A percentile compares a stretch with the other conserved stretches of the same genome.
Conservation (phyloP, 371 early-diverging fungal genomes). For the Mortierella sp. region DNA sequence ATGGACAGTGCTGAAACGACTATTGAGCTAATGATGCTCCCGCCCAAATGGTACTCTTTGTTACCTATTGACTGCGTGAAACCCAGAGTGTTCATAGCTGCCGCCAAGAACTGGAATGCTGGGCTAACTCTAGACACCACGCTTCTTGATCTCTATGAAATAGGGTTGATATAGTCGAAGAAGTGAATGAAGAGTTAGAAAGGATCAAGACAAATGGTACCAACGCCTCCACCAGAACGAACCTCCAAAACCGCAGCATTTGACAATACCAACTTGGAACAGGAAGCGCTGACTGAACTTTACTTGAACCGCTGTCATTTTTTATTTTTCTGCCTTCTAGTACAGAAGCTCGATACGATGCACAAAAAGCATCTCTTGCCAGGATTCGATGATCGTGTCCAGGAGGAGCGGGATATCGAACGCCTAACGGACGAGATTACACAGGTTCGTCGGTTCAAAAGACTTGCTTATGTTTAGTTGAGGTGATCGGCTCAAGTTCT, state of each 20-base stretch:
- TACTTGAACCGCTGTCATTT: neutral
- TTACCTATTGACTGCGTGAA: neutral
- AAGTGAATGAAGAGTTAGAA: conserved; percentile 72
- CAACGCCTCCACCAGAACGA: conserved; percentile 1
- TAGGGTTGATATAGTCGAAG: conserved; percentile 91
- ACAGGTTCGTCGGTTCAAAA: conserved; percentile 57
- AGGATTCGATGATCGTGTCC: conserved; percentile 91
- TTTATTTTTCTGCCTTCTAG: conserved; percentile 52
- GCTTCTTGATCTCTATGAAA: neutral
- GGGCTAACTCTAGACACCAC: neutral
- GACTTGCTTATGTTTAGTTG: neutral
- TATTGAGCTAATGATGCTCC: conserved; percentile 82
- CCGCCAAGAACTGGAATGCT: neutral
- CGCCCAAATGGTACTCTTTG: conserved; percentile 80
- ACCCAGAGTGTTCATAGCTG: neutral
- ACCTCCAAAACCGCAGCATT: neutral
- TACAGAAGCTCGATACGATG: conserved; percentile 83
- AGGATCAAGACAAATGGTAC: conserved; percentile 73
- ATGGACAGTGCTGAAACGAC: conserved; percentile 75
- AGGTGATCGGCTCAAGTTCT: neutral
- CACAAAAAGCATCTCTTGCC: conserved; percentile 93
- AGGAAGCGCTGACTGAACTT: neutral
- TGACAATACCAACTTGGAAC: neutral
- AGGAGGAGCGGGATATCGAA: conserved; percentile 89
- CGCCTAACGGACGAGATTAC: conserved; percentile 85